A percentile compares a stretch with the other conserved stretches of the same genome.
Evolutionary conservation across 768 basidiomycete genomes (phyloP).

Genomic region (Pisolithus microcarpus): DNA sequence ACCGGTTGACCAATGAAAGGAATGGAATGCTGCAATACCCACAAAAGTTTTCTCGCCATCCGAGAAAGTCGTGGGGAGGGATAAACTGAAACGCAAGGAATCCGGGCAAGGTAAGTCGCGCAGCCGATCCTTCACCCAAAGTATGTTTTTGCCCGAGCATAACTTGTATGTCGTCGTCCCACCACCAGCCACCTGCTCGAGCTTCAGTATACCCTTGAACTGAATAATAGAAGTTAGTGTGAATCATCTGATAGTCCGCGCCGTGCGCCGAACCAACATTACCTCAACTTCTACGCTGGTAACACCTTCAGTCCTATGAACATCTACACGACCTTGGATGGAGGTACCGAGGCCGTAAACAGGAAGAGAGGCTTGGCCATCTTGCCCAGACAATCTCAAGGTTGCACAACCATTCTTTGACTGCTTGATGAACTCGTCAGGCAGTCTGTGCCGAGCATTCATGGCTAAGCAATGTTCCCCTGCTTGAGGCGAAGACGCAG

Average conservation of each 20-base stretch:
- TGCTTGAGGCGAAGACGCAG: constrained; percentile 31
- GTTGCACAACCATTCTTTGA: constrained; percentile 46
- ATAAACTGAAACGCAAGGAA: constrained; percentile 45
- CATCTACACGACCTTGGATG: constrained; percentile 51
- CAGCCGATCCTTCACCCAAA: constrained; percentile 50
- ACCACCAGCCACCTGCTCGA: constrained; percentile 63
- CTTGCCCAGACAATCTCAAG: constrained; percentile 48
- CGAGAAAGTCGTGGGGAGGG: constrained; percentile 52
- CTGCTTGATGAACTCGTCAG: constrained; percentile 51
- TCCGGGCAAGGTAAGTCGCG: constrained; percentile 42
- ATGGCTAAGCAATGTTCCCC: constrained; percentile 50
- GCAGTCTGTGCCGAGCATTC: constrained; percentile 34
- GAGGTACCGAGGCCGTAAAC: constrained; percentile 46
- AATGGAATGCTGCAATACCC: constrained; percentile 14
- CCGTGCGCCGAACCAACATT: constrained; percentile 6
- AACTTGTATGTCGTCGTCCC: constrained; percentile 48
- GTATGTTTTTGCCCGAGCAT: constrained; percentile 42
- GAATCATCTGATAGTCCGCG: background rate
- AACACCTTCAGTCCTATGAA: constrained; percentile 49
- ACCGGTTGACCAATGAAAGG: background rate
- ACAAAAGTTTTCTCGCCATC: constrained; percentile 56
- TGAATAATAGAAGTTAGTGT: constrained; percentile 14
- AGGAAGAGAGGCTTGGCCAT: constrained; percentile 44
- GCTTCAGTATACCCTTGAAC: constrained; percentile 53
- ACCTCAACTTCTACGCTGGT: constrained; percentile 62